Evolutionary conservation across 2,329 filamentous ascomycete genomes (phyloP).

Genomic region (Stromatinia cepivora): DNA sequence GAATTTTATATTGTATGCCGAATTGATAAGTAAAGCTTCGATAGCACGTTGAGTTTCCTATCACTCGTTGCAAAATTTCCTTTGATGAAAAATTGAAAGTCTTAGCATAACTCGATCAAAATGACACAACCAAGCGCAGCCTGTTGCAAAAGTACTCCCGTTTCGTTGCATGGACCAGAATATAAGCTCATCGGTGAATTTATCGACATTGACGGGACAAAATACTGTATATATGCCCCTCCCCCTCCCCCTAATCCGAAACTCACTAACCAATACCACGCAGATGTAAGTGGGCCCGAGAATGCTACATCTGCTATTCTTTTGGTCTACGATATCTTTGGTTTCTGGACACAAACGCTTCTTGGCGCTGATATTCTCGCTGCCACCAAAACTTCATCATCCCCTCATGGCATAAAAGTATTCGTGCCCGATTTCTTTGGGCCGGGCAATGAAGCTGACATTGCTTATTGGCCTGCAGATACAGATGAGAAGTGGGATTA

Average conservation of each 20-base stretch:
- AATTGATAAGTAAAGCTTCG: neutral
- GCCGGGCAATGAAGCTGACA: conserved; percentile 45
- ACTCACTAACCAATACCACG: neutral
- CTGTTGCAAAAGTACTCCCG: conserved; percentile 13
- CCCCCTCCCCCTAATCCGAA: no score
- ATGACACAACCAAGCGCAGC: conserved; percentile 19
- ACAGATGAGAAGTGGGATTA: conserved; percentile 28
- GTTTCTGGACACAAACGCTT: conserved; percentile 66
- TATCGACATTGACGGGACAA: neutral
- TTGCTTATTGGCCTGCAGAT: conserved; percentile 28
- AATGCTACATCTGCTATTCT: conserved; percentile 58
- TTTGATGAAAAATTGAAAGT: neutral
- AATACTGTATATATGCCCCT: neutral
- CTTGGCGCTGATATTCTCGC: conserved; percentile 69
- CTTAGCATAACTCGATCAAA: neutral
- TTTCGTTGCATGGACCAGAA: neutral
- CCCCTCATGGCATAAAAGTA: conserved; percentile 62
- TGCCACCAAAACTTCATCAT: conserved; percentile 43
- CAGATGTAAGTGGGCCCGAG: conserved; percentile 49
- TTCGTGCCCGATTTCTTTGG: conserved; percentile 91
- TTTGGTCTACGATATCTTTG: conserved; percentile 65
- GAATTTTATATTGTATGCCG: neutral
- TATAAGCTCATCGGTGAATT: conserved; percentile 8
- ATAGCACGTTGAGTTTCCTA: neutral
- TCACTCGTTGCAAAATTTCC: no score